Conservation (phyloP, 2,329 filamentous ascomycete genomes). For the Periconia sp. region DNA sequence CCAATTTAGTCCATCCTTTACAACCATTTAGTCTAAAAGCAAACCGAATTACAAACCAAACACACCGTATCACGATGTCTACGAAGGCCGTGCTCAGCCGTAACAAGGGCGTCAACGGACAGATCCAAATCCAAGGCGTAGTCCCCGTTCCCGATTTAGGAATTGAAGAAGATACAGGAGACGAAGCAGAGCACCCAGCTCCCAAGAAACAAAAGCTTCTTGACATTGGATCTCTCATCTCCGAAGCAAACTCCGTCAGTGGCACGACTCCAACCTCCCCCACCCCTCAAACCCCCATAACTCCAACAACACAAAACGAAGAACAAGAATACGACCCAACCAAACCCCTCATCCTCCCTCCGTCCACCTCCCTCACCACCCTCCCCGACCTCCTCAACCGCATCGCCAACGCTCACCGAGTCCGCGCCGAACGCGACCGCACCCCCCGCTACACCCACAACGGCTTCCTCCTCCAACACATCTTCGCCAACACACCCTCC, state of each 20-base stretch:
- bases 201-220: no score
- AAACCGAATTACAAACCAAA: no score
- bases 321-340: constrained; percentile 1
- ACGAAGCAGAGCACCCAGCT: no score
- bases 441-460: constrained; percentile 5
- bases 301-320: background rate
- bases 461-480: constrained; percentile 7
- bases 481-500: constrained; percentile 7
- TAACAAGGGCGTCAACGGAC: no score
- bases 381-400: background rate
- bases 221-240: background rate
- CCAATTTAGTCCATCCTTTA: no score
- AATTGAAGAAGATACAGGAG: no score
- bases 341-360: background rate
- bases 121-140: no score
- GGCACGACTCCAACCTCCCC: background rate
- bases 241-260: background rate
- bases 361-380: background rate
- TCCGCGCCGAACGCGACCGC: background rate
- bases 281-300: background rate
- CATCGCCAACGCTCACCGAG: background rate
- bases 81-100: no score
- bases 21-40: no score
- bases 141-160: no score
- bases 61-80: no score